These are phyloP conservation scores for Antarctomyces pellizariae DNA, from an alignment of 495 filamentous ascomycete species.

Conservation along the genomic window DNA sequence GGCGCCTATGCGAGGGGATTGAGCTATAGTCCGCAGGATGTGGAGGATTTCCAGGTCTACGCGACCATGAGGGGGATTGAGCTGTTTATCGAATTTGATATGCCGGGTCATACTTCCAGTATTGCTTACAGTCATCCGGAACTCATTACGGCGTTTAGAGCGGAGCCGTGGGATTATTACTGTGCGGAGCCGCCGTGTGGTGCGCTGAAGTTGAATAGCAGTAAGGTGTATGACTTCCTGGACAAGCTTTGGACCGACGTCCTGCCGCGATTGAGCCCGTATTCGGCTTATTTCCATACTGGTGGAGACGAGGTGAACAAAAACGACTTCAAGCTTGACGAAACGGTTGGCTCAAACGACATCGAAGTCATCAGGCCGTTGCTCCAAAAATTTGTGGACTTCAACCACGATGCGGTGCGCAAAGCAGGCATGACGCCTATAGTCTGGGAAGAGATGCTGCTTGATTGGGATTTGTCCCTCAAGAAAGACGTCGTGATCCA, in stretches of 20 bases:
- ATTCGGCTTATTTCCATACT: conserved; percentile 53
- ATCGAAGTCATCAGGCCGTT: conserved; percentile 37
- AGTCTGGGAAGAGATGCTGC: conserved; percentile 65
- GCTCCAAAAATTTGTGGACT: conserved; percentile 46
- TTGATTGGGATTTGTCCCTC: conserved; percentile 49
- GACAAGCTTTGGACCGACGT: conserved; percentile 45
- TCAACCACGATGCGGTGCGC: conserved; percentile 33
- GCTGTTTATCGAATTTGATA: conserved; percentile 57
- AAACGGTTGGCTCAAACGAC: conserved; percentile 37
- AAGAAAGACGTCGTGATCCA: conserved; percentile 43
- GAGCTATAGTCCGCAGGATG: conserved; percentile 36
- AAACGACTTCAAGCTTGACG: conserved; percentile 49
- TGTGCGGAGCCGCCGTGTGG: conserved; percentile 58
- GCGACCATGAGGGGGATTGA: conserved; percentile 42
- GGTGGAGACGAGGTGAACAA: conserved; percentile 66
- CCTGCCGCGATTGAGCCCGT: conserved; percentile 41
- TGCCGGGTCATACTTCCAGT: conserved; percentile 53
- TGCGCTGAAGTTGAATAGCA: conserved; percentile 44
- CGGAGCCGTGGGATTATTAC: conserved; percentile 40
- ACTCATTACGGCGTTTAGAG: conserved; percentile 47
- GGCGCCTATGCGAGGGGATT: conserved; percentile 40
- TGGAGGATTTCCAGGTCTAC: conserved; percentile 40
- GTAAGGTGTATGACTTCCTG: conserved; percentile 40
- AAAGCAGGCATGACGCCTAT: conserved; percentile 37
- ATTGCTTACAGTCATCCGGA: conserved; percentile 43